Percentiles rank a stretch among this genome's conserved stretches.
phyloP scores from a whole-genome alignment of 176 grass and related monocot genomes.

The bread wheat (Triticum aestivum) region DNA sequence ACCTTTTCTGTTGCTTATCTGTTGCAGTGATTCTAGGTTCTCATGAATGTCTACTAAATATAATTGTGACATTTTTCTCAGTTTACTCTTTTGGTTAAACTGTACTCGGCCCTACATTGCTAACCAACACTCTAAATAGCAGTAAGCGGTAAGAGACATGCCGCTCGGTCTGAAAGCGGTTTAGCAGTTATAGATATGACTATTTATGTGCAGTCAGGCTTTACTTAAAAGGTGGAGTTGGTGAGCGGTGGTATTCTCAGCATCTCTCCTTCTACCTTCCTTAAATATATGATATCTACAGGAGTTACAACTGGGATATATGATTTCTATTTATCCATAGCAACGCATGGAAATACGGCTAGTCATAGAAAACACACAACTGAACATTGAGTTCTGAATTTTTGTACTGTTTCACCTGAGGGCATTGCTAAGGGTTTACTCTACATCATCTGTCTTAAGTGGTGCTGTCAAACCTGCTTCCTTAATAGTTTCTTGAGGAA shows the following conservation, averaged over 20 bases:
- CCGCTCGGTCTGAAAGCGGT: neutral
- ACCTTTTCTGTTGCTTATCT: constrained; percentile 9
- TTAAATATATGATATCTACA: constrained; percentile 5
- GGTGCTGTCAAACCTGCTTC: neutral
- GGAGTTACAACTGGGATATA: neutral
- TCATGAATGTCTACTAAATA: neutral
- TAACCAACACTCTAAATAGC: neutral
- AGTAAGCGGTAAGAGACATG: neutral
- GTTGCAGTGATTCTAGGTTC: constrained; percentile 2
- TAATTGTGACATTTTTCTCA: constrained; percentile 25
- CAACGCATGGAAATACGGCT: neutral
- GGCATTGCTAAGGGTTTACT: constrained; percentile 1
- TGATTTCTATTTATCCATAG: neutral
- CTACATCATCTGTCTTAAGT: neutral
- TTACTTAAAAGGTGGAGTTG: neutral
- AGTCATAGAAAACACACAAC: neutral
- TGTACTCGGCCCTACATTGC: neutral
- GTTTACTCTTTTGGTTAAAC: neutral
- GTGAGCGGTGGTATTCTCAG: neutral
- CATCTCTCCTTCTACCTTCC: neutral
- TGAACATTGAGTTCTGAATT: neutral
- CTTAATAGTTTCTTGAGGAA: neutral
- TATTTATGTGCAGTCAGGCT: constrained; percentile 7
- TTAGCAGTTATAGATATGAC: neutral
- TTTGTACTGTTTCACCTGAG: neutral